A percentile compares a stretch with the other conserved stretches of the same genome.
phyloP scores from a whole-genome alignment of 257 asterid species.

The Solanum corneliomulleri region DNA sequence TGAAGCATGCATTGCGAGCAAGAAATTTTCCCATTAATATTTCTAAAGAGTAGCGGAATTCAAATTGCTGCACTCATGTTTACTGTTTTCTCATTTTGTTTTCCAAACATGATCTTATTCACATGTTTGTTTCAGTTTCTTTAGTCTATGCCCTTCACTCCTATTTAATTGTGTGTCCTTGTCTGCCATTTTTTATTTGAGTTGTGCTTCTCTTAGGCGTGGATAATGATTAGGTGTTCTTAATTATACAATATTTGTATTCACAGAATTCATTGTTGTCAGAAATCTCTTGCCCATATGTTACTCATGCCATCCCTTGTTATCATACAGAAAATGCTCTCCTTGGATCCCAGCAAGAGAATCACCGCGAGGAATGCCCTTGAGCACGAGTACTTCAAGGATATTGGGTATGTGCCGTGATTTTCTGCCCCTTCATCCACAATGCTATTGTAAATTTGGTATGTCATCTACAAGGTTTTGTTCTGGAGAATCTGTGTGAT shows the following conservation, averaged over 20 bases:
- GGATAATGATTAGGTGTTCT: background rate
- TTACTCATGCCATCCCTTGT: background rate
- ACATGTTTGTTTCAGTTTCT: background rate
- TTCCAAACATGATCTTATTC: background rate
- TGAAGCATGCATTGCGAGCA: background rate
- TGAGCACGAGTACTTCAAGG: conserved; percentile 87
- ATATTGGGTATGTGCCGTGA: conserved; percentile 58
- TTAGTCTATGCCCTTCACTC: background rate
- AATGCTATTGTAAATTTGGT: conserved; percentile 49
- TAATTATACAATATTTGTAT: background rate
- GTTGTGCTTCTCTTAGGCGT: background rate
- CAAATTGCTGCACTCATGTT: background rate
- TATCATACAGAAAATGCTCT: conserved; percentile 37
- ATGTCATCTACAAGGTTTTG: conserved; percentile 27
- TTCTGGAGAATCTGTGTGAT: conserved; percentile 23
- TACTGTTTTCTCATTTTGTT: background rate
- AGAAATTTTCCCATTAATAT: background rate
- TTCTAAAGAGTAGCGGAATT: background rate
- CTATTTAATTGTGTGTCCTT: background rate
- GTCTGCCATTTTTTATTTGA: background rate
- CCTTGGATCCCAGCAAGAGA: conserved; percentile 88
- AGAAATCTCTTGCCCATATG: background rate
- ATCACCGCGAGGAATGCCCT: conserved; percentile 83
- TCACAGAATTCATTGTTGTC: background rate
- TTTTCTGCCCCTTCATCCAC: conserved; percentile 10